These are phyloP conservation scores for Candida nonsorbophila DNA, from an alignment of 805 yeast species.

Conservation along the genomic window DNA sequence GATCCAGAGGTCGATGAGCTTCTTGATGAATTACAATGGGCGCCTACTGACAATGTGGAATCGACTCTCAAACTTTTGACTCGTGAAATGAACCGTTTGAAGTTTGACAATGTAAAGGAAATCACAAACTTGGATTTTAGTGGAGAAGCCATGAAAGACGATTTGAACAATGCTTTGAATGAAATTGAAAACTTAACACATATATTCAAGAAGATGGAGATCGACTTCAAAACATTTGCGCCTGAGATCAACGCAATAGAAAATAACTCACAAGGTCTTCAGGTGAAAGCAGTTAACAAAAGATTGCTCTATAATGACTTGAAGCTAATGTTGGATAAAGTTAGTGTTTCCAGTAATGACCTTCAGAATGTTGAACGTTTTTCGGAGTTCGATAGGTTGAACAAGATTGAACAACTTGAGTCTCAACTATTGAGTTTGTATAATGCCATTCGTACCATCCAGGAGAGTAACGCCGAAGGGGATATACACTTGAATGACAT, in stretches of 20 bases:
- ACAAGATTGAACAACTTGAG: conserved; percentile 47
- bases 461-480: conserved; percentile 21
- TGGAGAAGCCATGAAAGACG: conserved; percentile 24
- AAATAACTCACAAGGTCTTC: conserved; percentile 72
- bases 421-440: conserved; percentile 48
- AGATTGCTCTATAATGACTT: conserved; percentile 69
- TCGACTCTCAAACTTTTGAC: conserved; percentile 53
- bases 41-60: conserved; percentile 57
- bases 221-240: conserved; percentile 39
- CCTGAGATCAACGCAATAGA: conserved; percentile 70
- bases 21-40: conserved; percentile 77
- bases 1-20: conserved; percentile 56
- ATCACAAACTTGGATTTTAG: conserved; percentile 31
- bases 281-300: conserved; percentile 77
- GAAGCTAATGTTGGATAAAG: conserved; percentile 62
- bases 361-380: conserved; percentile 42
- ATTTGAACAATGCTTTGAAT: conserved; percentile 23
- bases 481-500: conserved; percentile 50
- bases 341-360: conserved; percentile 56
- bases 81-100: conserved; percentile 55
- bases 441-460: conserved; percentile 59
- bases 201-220: conserved; percentile 36
- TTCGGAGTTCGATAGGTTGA: conserved; percentile 43
- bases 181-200: conserved; percentile 32
- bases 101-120: conserved; percentile 55